Evolutionary conservation across 1,284 basidiomycete genomes (phyloP), one percentile per base, ranked within the genome.

Genomic region (Hymenochaete sp.): DNA sequence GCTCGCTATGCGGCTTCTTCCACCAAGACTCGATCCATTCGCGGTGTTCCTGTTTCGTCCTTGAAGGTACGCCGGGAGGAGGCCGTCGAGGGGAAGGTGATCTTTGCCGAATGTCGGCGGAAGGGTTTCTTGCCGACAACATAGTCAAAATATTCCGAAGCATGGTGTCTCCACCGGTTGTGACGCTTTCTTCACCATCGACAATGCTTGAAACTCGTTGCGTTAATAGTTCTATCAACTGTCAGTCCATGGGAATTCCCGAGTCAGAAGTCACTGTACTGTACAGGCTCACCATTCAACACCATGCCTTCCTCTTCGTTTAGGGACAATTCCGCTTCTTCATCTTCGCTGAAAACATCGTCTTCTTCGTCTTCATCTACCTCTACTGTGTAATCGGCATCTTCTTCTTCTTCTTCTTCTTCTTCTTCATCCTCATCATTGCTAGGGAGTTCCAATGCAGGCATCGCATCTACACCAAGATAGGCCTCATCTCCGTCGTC

Each of bases 1-100:
- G 88, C 50, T 82, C 73, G 2, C 62, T 77, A 38, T 77, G 70
- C 25, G 71, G 64, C 38, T 65, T 60, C 56, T 66, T 70, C 70
- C 72, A 77, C 41, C 52, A n/a, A 26, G 49, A 21, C 22, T 42
- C 25, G 22, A 42, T 21, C 28, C 47, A 31, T 3, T 55, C 48
- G 37, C 37, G 24, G 29, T 52, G n/a, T n/a, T n/a, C n/a, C n/a
- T n/a, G n/a, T n/a, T n/a, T 33, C 52, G 26, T 26, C 14, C 35
- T 26, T n/a, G n/a, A n/a, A n/a, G n/a, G n/a, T n/a, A n/a, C n/a
- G n/a, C n/a, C n/a, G n/a, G n/a, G n/a, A n/a, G n/a, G n/a, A n/a
- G n/a, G n/a, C n/a, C n/a, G n/a, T n/a, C n/a, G n/a, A n/a, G n/a
- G n/a, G n/a, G n/a, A n/a, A n/a, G n/a, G n/a, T n/a, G n/a, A n/a